Conservation (phyloP, 495 filamentous ascomycete species). For the Penicillium roqueforti region DNA sequence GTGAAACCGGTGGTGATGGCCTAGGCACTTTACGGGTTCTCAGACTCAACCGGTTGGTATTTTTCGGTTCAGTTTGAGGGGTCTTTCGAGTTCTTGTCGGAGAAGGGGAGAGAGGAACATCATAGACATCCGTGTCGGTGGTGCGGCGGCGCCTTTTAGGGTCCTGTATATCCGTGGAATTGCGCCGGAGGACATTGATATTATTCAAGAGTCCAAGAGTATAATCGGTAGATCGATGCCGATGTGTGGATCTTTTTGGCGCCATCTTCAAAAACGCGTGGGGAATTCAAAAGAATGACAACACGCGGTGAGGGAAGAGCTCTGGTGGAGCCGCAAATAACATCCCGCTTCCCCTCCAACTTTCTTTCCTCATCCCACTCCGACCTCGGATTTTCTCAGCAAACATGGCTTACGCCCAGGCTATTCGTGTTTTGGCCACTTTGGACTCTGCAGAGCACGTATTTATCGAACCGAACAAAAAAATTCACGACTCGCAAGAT, state of each 20-base stretch:
- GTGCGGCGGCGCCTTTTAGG: not conserved
- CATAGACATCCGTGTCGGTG: not conserved
- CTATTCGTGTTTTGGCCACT: conserved; percentile 28
- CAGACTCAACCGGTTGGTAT: not conserved
- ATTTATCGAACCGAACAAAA: conserved; percentile 52
- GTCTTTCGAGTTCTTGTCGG: not conserved
- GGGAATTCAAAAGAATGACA: not conserved
- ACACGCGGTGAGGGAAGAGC: conserved; percentile 7
- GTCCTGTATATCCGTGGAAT: not conserved
- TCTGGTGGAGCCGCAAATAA: conserved; percentile 4
- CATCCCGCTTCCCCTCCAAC: not conserved
- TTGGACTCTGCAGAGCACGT: conserved; percentile 29
- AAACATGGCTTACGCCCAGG: conserved; percentile 24
- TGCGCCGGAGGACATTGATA: not conserved
- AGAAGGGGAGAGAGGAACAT: not conserved
- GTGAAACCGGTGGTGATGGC: not conserved
- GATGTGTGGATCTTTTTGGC: not conserved
- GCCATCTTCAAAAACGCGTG: conserved; percentile 5
- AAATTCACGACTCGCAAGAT: conserved; percentile 77
- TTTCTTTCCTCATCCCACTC: not conserved
- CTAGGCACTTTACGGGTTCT: not conserved
- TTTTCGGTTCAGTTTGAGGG: not conserved
- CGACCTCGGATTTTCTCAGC: not conserved
- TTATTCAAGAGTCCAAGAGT: not conserved
- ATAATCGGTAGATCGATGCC: not conserved